Evolutionary conservation across 2,329 filamentous ascomycete genomes (phyloP).

Genomic region (Diaporthe sp.): DNA sequence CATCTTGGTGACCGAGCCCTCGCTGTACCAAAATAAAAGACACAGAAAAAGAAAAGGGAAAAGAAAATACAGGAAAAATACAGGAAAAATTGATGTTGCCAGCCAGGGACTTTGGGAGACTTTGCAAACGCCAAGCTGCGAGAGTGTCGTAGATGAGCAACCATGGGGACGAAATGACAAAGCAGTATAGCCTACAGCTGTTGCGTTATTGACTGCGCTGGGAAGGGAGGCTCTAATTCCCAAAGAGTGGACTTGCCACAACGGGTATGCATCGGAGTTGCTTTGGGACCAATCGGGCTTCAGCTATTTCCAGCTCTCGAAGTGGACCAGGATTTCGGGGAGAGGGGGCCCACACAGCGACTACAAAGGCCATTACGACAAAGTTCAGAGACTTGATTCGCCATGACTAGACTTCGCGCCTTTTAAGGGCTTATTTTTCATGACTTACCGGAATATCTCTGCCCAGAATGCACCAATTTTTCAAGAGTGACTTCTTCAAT

Average conservation of each 20-base stretch:
- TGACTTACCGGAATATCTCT: not conserved
- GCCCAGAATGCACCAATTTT: not conserved
- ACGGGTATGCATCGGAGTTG: not conserved
- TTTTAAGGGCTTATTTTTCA: not conserved
- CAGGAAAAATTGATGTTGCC: not conserved
- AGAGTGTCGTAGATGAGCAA: not conserved
- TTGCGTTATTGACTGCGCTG: not conserved
- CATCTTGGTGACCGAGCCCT: not conserved
- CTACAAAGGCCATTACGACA: not conserved
- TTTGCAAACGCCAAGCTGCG: not conserved
- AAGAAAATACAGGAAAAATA: not conserved
- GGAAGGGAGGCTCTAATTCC: not conserved
- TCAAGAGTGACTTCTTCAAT: conserved; percentile 53
- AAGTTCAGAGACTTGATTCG: not conserved
- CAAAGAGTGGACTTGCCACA: not conserved
- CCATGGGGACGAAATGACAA: not conserved
- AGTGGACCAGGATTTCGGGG: not conserved
- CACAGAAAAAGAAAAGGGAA: not conserved
- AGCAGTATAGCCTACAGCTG: not conserved
- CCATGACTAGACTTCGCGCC: not conserved
- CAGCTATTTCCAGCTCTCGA: not conserved
- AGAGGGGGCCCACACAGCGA: not conserved
- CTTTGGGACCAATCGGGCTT: not conserved
- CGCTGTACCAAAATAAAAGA: not conserved
- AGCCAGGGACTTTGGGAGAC: not conserved